Percentiles rank a stretch among this genome's conserved stretches.
Conservation (phyloP, 2,329 filamentous ascomycete species). For the Pseudogymnoascus sp. region DNA sequence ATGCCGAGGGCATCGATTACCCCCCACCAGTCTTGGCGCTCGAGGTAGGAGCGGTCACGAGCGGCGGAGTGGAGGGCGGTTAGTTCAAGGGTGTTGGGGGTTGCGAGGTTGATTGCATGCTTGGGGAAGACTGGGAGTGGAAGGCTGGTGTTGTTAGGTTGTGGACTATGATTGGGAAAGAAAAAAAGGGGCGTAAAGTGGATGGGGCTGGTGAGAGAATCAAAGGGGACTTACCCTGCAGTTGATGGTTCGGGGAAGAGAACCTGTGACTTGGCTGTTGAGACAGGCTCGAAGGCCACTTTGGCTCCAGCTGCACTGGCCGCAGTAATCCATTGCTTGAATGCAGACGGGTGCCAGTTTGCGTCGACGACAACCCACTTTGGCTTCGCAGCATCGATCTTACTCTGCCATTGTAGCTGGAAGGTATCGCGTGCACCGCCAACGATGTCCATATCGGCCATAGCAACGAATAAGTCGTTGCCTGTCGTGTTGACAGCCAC, state of each 20-base stretch:
- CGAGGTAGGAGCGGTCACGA: slow-evolving; percentile 44
- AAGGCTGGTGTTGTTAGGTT: not conserved
- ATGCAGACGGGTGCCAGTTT: slow-evolving; percentile 65
- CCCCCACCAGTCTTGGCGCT: slow-evolving; percentile 64
- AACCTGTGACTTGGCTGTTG: slow-evolving; percentile 63
- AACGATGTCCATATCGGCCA: slow-evolving; percentile 75
- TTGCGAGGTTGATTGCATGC: slow-evolving; percentile 61
- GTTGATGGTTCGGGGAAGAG: slow-evolving; percentile 44
- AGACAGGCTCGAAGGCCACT: slow-evolving; percentile 84
- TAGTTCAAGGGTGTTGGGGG: slow-evolving; percentile 79
- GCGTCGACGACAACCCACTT: slow-evolving; percentile 77
- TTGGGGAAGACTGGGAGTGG: slow-evolving; percentile 41
- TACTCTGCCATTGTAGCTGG: slow-evolving; percentile 49
- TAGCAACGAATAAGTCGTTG: slow-evolving; percentile 80
- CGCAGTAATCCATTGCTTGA: slow-evolving; percentile 59
- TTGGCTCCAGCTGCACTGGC: slow-evolving; percentile 46
- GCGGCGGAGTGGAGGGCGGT: slow-evolving; percentile 68
- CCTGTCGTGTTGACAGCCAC: slow-evolving; percentile 77
- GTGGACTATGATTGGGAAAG: not conserved
- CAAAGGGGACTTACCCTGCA: not conserved
- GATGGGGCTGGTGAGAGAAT: not conserved
- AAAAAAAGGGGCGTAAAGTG: not conserved
- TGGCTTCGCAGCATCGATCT: slow-evolving; percentile 48
- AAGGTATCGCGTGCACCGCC: slow-evolving; percentile 41
- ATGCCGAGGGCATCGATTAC: slow-evolving; percentile 74